Conservation (phyloP, 2,329 filamentous ascomycete species). For the Gliomastix tumulicola region DNA sequence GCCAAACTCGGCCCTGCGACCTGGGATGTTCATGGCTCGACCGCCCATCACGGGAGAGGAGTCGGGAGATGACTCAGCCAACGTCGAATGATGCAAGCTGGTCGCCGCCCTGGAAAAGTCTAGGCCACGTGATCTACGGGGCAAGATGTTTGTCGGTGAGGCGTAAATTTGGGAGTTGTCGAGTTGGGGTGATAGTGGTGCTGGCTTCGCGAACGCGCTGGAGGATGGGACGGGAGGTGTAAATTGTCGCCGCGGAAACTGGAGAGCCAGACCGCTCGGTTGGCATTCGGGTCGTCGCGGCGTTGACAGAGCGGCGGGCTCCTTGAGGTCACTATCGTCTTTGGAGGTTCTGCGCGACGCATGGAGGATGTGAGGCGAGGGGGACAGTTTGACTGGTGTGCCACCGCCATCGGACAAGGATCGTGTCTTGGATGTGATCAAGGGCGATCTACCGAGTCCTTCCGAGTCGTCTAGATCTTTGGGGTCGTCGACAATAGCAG, state of each 20-base stretch:
- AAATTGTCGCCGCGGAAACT: constrained; percentile 23
- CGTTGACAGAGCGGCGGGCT: constrained; percentile 48
- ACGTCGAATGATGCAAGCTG: constrained; percentile 88
- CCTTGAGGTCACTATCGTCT: constrained; percentile 55
- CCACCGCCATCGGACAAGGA: constrained; percentile 59
- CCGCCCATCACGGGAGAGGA: constrained; percentile 81
- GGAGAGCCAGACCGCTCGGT: constrained; percentile 47
- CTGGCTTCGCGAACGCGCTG: constrained; percentile 40
- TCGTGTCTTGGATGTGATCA: constrained; percentile 51
- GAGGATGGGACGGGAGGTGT: constrained; percentile 24
- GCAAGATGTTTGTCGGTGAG: constrained; percentile 80
- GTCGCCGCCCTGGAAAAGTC: constrained; percentile 93
- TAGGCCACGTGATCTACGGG: constrained; percentile 79
- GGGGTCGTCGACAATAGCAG: no score
- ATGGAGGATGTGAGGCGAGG: constrained; percentile 50
- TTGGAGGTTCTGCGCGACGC: constrained; percentile 52
- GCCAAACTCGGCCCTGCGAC: constrained; percentile 40
- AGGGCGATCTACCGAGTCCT: constrained; percentile 29
- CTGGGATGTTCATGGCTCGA: constrained; percentile 55
- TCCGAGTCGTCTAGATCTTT: no score
- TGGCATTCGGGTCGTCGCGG: constrained; percentile 63
- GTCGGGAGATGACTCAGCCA: constrained; percentile 81
- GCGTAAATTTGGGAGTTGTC: constrained; percentile 81
- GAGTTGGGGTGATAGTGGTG: constrained; percentile 76
- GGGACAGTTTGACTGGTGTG: constrained; percentile 48